phyloP scores from a whole-genome alignment of 2,329 filamentous ascomycete genomes.

The Scytalidium lignicola region DNA sequence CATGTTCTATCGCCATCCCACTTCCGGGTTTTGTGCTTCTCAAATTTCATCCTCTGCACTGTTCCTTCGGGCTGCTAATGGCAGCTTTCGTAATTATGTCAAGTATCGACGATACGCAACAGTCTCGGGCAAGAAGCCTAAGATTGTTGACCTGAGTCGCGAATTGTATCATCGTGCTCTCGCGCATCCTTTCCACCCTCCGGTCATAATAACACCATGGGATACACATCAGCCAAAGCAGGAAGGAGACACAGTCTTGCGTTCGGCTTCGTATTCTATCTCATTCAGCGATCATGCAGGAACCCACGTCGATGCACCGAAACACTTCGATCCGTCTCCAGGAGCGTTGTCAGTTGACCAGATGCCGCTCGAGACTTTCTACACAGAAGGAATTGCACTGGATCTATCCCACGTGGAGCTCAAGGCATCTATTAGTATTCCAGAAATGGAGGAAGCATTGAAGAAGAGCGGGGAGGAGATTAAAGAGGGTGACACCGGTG shows the following conservation, averaged over 20 bases:
- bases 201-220: conserved; percentile 1
- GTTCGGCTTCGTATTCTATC: background rate
- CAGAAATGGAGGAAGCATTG: conserved; percentile 1
- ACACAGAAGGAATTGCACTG: background rate
- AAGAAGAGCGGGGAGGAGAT: background rate
- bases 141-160: background rate
- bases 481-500: background rate
- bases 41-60: background rate
- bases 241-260: background rate
- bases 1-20: background rate
- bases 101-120: background rate
- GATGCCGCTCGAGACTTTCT: background rate
- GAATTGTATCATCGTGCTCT: background rate
- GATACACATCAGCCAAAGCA: conserved; percentile 1
- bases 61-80: background rate
- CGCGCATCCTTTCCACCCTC: conserved; percentile 1
- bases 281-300: conserved; percentile 1
- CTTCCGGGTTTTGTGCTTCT: background rate
- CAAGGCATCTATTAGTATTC: background rate
- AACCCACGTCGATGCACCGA: conserved; percentile 1
- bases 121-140: background rate
- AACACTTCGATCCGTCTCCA: conserved; percentile 1
- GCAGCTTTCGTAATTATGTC: background rate
- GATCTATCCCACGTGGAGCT: conserved; percentile 1
- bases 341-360: conserved; percentile 2